Percentiles rank a stretch among this genome's conserved stretches.
Conservation (phyloP, 2,329 filamentous ascomycete genomes). For the Aureobasidium musti region DNA sequence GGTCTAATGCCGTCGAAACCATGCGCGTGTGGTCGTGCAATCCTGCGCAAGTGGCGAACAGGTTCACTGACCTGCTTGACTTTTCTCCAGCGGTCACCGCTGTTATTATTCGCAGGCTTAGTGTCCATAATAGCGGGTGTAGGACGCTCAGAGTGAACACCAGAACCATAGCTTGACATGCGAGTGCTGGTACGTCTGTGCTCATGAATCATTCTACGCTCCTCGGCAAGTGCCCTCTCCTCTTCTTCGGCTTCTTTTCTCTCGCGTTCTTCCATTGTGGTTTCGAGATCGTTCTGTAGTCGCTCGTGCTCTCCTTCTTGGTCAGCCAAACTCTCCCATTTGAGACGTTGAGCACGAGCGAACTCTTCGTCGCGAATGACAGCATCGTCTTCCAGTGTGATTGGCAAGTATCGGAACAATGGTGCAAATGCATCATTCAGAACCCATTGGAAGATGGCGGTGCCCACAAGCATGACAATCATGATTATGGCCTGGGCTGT, state of each 20-base stretch:
- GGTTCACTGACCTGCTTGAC: slow-evolving; percentile 26
- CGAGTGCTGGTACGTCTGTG: slow-evolving; percentile 28
- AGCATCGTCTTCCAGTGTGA: slow-evolving; percentile 94
- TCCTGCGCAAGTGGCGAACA: slow-evolving; percentile 16
- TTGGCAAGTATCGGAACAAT: slow-evolving; percentile 83
- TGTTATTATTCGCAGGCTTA: slow-evolving; percentile 23
- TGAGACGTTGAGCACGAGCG: slow-evolving; percentile 62
- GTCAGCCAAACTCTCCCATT: slow-evolving; percentile 41
- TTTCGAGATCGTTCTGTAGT: slow-evolving; percentile 28
- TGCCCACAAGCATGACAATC: slow-evolving; percentile 72
- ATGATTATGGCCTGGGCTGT: slow-evolving; percentile 80
- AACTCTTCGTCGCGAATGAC: slow-evolving; percentile 89
- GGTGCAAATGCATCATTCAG: slow-evolving; percentile 83
- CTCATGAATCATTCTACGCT: slow-evolving; percentile 36
- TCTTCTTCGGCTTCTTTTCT: slow-evolving; percentile 42
- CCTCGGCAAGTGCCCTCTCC: slow-evolving; percentile 48
- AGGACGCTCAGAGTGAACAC: slow-evolving; percentile 19
- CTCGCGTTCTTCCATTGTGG: slow-evolving; percentile 47
- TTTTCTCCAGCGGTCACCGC: slow-evolving; percentile 26
- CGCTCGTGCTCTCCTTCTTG: slow-evolving; percentile 44
- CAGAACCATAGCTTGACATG: slow-evolving; percentile 27
- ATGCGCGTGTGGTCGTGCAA: slow-evolving; percentile 13
- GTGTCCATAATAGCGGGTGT: slow-evolving; percentile 29
- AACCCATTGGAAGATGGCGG: slow-evolving; percentile 73
- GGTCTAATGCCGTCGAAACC: neutral